A percentile compares a stretch with the other conserved stretches of the same genome.
Conservation (phyloP, 805 yeast genomes). For the Suhomyces sp. region DNA sequence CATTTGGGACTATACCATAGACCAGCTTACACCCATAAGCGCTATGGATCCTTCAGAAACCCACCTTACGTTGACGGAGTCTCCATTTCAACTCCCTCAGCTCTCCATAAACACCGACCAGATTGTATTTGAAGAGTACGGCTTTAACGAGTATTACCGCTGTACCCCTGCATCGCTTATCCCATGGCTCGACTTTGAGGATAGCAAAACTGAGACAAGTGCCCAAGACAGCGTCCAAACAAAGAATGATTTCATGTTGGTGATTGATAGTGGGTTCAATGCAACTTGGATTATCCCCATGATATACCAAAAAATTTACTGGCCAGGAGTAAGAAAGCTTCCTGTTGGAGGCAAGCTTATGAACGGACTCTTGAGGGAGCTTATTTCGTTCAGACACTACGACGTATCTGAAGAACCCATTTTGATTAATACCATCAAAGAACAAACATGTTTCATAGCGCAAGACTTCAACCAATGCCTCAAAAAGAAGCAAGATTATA, state of each 20-base stretch:
- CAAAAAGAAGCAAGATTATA: slow-evolving; percentile 30
- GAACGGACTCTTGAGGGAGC: slow-evolving; percentile 79
- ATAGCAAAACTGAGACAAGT: not conserved
- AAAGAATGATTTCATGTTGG: slow-evolving; percentile 62
- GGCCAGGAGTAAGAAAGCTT: slow-evolving; percentile 72
- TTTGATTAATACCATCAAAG: slow-evolving; percentile 82
- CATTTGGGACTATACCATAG: slow-evolving; percentile 82
- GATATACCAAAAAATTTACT: slow-evolving; percentile 69
- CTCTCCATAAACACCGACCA: slow-evolving; percentile 85
- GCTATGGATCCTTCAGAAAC: slow-evolving; percentile 44
- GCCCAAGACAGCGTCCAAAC: not conserved
- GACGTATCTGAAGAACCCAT: slow-evolving; percentile 90
- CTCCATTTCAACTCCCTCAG: slow-evolving; percentile 78
- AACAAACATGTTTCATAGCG: slow-evolving; percentile 69
- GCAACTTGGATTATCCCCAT: slow-evolving; percentile 87
- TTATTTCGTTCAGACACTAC: slow-evolving; percentile 86
- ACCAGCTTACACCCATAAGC: slow-evolving; percentile 36
- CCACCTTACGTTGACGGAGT: slow-evolving; percentile 70
- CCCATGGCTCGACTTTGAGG: slow-evolving; percentile 49
- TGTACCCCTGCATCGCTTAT: slow-evolving; percentile 58
- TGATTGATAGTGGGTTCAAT: slow-evolving; percentile 85
- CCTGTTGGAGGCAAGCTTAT: slow-evolving; percentile 86
- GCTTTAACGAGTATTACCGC: slow-evolving; percentile 66
- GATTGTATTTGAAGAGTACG: slow-evolving; percentile 91
- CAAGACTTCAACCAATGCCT: slow-evolving; percentile 51